Evolutionary conservation across 768 basidiomycete species (phyloP), one percentile per base, ranked within the genome.

Genomic region (Leccinum imitatum): DNA sequence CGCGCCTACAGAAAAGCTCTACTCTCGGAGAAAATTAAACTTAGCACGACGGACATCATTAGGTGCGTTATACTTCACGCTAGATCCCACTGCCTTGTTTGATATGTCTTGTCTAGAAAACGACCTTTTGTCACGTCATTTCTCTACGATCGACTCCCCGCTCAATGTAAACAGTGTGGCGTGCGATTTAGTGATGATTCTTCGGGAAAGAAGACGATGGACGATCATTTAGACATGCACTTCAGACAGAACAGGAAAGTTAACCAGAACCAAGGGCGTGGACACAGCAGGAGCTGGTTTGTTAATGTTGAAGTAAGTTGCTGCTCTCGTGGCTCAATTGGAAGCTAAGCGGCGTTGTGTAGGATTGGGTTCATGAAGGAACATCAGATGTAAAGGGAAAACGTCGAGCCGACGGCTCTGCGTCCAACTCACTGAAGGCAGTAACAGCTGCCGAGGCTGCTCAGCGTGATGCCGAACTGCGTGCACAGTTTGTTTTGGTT

Each of bases 151-250:
- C 85, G 85, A 59, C 80, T 95, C 39, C 82, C 87, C 23, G 78
- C 84, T 35, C 90, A 94, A 76, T 99, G 96, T 81, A 93, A 89
- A 76, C 95, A 98, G 69, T 99, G 96, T 77, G 92, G 90, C 17
- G 76, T 91, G 56, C 88, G 96, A 48, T 96, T 95, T 74, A 78
- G 89, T 52, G 91, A 92, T 65, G 85, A 83, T 31, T 70, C 76
- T 27, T 67, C 78, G 56, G 94, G 91, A 61, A 92, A 88, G 77
- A 88, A 86, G 71, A 80, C 77, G 41, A 82, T 95, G 80, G 85
- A 95, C 66, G 85, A 87, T 59, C 97, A 99, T 71, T 81, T 98
- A 67, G 96, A 99, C 72, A 90, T 92, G 89, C 96, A 99, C 74
- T 98, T 97, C 77, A 82, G 87, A 71, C 90, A 96, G 71, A 98